Percentiles rank a stretch among this genome's conserved stretches.
phyloP scores from a whole-genome alignment of 768 basidiomycete species.

The Lanmaoa pseudosensibilis region DNA sequence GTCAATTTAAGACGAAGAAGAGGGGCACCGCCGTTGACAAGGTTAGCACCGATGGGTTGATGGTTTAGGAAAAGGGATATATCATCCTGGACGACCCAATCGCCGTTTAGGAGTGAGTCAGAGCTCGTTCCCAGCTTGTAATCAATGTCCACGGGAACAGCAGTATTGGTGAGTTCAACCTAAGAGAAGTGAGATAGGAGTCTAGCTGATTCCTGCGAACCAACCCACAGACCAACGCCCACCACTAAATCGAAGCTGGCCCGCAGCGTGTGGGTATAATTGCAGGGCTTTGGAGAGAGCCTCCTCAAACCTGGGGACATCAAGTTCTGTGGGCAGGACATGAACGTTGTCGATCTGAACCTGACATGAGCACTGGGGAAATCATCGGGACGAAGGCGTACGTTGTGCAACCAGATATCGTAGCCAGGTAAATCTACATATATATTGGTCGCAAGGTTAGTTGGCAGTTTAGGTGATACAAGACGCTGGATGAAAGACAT shows the following conservation, averaged over 20 bases:
- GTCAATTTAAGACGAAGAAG: conserved; percentile 32
- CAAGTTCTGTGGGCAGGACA: conserved; percentile 15
- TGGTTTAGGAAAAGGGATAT: conserved; percentile 20
- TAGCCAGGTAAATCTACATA: conserved; percentile 23
- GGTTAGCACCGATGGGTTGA: conserved; percentile 10
- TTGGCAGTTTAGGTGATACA: conserved; percentile 21
- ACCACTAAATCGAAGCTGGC: conserved; percentile 15
- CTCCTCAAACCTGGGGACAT: conserved; percentile 20
- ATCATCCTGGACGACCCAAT: conserved; percentile 31
- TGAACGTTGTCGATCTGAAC: conserved; percentile 21
- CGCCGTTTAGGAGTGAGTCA: conserved; percentile 16
- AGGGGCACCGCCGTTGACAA: conserved; percentile 19
- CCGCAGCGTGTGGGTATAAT: conserved; percentile 28
- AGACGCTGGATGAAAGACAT: conserved; percentile 19
- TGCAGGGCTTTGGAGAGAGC: conserved; percentile 25
- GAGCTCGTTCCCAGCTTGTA: conserved; percentile 6
- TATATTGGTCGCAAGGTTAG: conserved; percentile 5
- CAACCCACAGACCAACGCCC: conserved; percentile 23
- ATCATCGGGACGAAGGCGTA: conserved; percentile 7
- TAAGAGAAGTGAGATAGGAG: conserved; percentile 5
- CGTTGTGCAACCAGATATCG: conserved; percentile 20
- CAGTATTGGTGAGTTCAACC: conserved; percentile 26
- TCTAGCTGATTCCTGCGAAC: neutral
- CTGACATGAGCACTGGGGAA: conserved; percentile 1
- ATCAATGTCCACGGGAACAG: conserved; percentile 15